A percentile compares a stretch with the other conserved stretches of the same genome.
These are phyloP conservation scores for Globisporangium polare DNA, from an alignment of 352 stramenopile genomes.

Conservation along the genomic window DNA sequence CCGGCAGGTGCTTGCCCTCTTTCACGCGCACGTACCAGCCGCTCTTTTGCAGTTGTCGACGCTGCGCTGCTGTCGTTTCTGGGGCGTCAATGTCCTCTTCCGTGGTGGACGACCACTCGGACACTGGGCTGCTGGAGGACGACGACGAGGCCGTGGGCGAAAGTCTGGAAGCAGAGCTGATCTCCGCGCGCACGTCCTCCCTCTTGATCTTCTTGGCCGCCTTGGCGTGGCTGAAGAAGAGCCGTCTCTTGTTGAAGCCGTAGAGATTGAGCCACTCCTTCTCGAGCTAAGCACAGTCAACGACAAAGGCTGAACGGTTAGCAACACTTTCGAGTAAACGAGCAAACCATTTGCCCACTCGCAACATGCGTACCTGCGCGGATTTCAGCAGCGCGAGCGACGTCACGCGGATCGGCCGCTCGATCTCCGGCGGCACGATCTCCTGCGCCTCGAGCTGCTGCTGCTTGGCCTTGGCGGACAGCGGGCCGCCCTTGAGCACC, in stretches of 20 bases:
- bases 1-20: conserved; percentile 41
- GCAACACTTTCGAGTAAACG: neutral
- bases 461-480: conserved; percentile 12
- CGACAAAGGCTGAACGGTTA: neutral
- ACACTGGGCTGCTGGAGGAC: conserved; percentile 37
- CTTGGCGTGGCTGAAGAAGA: conserved; percentile 54
- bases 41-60: conserved; percentile 20
- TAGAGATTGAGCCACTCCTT: conserved; percentile 60
- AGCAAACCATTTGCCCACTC: neutral
- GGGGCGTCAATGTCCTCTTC: conserved; percentile 33
- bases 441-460: conserved; percentile 15
- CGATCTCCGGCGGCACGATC: conserved; percentile 44
- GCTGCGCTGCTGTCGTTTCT: conserved; percentile 14
- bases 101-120: conserved; percentile 41
- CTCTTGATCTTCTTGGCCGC: conserved; percentile 10
- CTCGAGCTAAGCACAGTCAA: conserved; percentile 36
- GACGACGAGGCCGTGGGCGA: conserved; percentile 16
- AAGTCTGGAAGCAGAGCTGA: neutral
- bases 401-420: conserved; percentile 55
- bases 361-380: conserved; percentile 24
- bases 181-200: neutral
- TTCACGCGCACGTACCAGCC: conserved; percentile 52
- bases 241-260: conserved; percentile 53
- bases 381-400: conserved; percentile 77
- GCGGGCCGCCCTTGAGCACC: conserved; percentile 15